A percentile compares a stretch with the other conserved stretches of the same genome.
These are phyloP conservation scores for Pterula multifida DNA, from an alignment of 1,284 basidiomycete species.

Conservation along the genomic window DNA sequence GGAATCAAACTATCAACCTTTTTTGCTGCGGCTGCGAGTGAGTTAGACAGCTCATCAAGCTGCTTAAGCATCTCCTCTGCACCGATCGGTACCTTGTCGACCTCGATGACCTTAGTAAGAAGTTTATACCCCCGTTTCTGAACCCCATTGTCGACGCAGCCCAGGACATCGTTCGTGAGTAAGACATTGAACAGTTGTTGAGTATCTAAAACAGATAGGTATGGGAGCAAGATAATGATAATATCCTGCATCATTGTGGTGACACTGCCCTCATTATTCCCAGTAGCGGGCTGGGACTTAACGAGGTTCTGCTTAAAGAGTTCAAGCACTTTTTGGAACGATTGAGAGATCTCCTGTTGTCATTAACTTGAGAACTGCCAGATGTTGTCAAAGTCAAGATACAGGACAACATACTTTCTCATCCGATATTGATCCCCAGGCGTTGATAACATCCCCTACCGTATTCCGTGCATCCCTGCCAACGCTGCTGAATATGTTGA, in stretches of 20 bases:
- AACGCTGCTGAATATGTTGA: constrained; percentile 92
- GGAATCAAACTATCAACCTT: constrained; percentile 34
- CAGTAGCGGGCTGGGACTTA: constrained; percentile 22
- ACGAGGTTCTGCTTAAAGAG: constrained; percentile 68
- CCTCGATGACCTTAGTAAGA: constrained; percentile 62
- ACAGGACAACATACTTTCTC: constrained; percentile 37
- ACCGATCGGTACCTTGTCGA: constrained; percentile 41
- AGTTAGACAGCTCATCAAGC: constrained; percentile 52
- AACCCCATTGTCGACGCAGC: constrained; percentile 71
- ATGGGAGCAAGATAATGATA: constrained; percentile 75
- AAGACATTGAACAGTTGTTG: constrained; percentile 53
- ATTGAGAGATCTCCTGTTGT: constrained; percentile 61
- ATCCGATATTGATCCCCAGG: constrained; percentile 79
- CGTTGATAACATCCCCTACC: constrained; percentile 82
- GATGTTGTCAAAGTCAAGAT: neutral
- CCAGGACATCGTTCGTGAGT: constrained; percentile 47
- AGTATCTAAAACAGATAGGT: constrained; percentile 52
- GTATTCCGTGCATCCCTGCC: constrained; percentile 66
- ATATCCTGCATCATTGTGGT: constrained; percentile 85
- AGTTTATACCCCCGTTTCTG: constrained; percentile 96
- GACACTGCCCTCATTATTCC: constrained; percentile 35
- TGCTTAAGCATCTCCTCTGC: constrained; percentile 49
- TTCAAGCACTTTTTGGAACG: constrained; percentile 69
- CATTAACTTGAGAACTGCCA: constrained; percentile 5
- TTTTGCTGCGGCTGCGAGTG: constrained; percentile 79